Evolutionary conservation across 768 basidiomycete genomes (phyloP).

Genomic region (Russula dissimulans): DNA sequence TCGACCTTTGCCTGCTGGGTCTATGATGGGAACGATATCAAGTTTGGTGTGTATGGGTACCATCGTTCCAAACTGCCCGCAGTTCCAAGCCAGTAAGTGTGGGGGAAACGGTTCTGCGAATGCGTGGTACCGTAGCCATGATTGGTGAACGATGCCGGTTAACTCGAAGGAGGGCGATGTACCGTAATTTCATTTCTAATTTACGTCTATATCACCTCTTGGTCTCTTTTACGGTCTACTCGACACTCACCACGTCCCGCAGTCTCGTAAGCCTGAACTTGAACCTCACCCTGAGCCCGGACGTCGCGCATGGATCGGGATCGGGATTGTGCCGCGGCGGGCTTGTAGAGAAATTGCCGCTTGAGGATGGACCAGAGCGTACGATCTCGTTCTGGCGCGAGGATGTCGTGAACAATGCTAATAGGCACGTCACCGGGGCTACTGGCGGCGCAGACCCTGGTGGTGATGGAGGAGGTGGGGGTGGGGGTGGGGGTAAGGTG

Average conservation of each 20-base stretch:
- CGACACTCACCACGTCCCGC: neutral
- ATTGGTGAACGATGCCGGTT: too few species aligned
- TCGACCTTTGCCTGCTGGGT: slow-evolving; percentile 1
- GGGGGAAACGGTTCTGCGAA: neutral
- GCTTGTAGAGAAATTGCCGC: slow-evolving; percentile 26
- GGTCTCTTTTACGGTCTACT: too few species aligned
- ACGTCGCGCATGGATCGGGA: neutral
- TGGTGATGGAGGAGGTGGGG: neutral
- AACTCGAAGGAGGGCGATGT: too few species aligned
- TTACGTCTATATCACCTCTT: too few species aligned
- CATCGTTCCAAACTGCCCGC: neutral
- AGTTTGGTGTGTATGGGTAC: neutral
- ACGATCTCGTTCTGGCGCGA: slow-evolving; percentile 32
- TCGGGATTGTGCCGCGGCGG: slow-evolving; percentile 7
- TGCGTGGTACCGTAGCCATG: neutral
- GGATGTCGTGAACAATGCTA: slow-evolving; percentile 25
- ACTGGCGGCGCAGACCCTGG: neutral
- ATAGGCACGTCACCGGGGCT: slow-evolving; percentile 6
- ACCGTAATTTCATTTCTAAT: too few species aligned
- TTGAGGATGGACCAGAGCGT: slow-evolving; percentile 29
- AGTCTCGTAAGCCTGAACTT: neutral
- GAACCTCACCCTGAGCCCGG: neutral
- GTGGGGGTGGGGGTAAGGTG: neutral
- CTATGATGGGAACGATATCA: neutral
- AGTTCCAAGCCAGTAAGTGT: slow-evolving; percentile 2